Evolutionary conservation across 2,329 filamentous ascomycete species (phyloP), one percentile per base, ranked within the genome.

Genomic region (Botryotinia narcissicola): DNA sequence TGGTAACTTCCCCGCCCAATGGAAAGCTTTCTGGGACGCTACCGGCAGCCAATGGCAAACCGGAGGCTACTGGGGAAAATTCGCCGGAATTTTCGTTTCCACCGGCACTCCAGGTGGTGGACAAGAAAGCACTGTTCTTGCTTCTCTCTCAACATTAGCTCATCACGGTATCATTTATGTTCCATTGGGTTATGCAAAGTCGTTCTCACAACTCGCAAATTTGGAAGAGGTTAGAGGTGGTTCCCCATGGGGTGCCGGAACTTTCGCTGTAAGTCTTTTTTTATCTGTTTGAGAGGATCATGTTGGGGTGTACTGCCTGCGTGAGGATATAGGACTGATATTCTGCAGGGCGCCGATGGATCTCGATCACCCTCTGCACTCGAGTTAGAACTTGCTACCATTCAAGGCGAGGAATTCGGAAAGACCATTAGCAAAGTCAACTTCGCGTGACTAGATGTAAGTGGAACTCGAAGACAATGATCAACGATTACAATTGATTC

Each of bases 151-250:
- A 81, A 98, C 95, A 29, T 86, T 98, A 72, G 83, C 91, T 75
- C 96, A 98, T 86, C 96, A 98, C 86, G 96, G 96, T 80, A 92
- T 98, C 85, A 92, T 96, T 87, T 98, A 92, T 83, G 94, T 98
- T n/a, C 96, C 96, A 67, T 87, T 98, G 72, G 96, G 96, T 73
- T 98, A 97, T 87, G 91, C 93, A 84, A 93, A 91, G 80, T 85
- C 90, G 68, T 98, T 97, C 81, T 82, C 81, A 74, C 84, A 90
- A 76, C 84, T 97, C 77, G 82, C 90, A 77, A 91, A 95, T 84
- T 83, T 97, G 51, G 81, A 81, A 44, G 94, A 98, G 86, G 87
- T 96, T 76, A 93, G 93, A 82, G 96, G 96, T 80, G 96, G 96
- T 75, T 90, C 88, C 75, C 87, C 96, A 57, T 99, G 96, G 96